Evolutionary conservation across 116 monocot species (phyloP).

Genomic region (Iris pallida): DNA sequence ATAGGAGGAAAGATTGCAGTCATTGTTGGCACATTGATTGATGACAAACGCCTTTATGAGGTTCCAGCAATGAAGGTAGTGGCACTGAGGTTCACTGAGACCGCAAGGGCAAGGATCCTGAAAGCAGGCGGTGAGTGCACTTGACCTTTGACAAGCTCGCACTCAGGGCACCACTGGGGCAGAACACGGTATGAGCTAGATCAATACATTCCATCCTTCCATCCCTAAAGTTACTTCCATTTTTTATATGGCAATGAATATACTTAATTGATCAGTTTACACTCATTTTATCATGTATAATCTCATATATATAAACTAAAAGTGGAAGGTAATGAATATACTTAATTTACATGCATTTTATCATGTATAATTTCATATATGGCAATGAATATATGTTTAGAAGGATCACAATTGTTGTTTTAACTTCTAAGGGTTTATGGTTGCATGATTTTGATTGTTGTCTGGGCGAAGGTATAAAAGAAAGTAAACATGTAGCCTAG

Average conservation of each 20-base stretch:
- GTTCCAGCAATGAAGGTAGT: constrained; percentile 37
- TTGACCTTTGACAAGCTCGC: constrained; percentile 56
- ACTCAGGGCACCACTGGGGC: constrained; percentile 39
- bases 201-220: too few species aligned
- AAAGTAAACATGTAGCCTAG: too few species aligned
- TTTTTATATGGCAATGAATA: too few species aligned
- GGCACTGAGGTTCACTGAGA: constrained; percentile 50
- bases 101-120: constrained; percentile 46
- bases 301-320: too few species aligned
- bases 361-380: too few species aligned
- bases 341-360: too few species aligned
- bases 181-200: constrained; percentile 34
- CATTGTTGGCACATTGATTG: constrained; percentile 47
- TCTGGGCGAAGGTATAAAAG: too few species aligned
- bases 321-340: too few species aligned
- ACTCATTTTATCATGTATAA: neutral
- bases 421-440: too few species aligned
- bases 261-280: too few species aligned
- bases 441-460: too few species aligned
- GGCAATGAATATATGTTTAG: neutral
- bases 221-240: too few species aligned
- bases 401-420: neutral
- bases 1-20: constrained; percentile 36
- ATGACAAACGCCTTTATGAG: constrained; percentile 42
- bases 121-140: constrained; percentile 54